These are phyloP conservation scores for Botryobasidium botryosum DNA, from an alignment of 768 basidiomycete species.

Conservation along the genomic window DNA sequence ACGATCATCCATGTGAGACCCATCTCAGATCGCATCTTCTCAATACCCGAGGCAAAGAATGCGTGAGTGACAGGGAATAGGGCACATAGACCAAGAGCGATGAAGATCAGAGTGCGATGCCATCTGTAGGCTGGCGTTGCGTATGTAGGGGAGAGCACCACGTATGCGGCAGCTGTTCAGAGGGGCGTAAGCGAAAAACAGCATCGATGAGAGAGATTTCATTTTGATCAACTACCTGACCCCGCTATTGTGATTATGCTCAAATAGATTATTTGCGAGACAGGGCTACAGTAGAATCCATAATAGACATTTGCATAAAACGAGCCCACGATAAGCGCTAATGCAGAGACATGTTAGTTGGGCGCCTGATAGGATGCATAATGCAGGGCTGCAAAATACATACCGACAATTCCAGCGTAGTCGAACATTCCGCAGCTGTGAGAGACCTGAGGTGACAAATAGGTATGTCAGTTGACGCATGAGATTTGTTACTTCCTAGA, in stretches of 20 bases:
- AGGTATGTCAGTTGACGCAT: conserved; percentile 4
- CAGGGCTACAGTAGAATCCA: conserved; percentile 51
- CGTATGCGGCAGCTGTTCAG: conserved; percentile 48
- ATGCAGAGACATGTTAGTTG: too few species aligned
- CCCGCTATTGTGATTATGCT: conserved; percentile 35
- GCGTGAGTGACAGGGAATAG: conserved; percentile 54
- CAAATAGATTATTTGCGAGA: conserved; percentile 38
- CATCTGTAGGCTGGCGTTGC: conserved; percentile 56
- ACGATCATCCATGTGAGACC: conserved; percentile 53
- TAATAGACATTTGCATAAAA: too few species aligned
- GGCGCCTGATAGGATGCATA: conserved; percentile 68
- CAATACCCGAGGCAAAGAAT: conserved; percentile 38
- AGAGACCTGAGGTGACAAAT: conserved; percentile 29
- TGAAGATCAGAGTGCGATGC: conserved; percentile 62
- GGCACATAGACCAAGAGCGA: conserved; percentile 55
- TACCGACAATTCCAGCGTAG: conserved; percentile 65
- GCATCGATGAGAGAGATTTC: too few species aligned
- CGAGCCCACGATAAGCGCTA: too few species aligned
- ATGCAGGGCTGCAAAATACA: conserved; percentile 41
- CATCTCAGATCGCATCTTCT: conserved; percentile 38
- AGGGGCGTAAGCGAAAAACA: too few species aligned
- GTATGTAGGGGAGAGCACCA: conserved; percentile 67
- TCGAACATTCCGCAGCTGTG: conserved; percentile 47
- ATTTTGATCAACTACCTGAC: too few species aligned
- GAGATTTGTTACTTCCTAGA: too few species aligned